These are phyloP conservation scores for Obelidium mucronatum DNA, from an alignment of 192 early-diverging fungal species.

Conservation along the genomic window DNA sequence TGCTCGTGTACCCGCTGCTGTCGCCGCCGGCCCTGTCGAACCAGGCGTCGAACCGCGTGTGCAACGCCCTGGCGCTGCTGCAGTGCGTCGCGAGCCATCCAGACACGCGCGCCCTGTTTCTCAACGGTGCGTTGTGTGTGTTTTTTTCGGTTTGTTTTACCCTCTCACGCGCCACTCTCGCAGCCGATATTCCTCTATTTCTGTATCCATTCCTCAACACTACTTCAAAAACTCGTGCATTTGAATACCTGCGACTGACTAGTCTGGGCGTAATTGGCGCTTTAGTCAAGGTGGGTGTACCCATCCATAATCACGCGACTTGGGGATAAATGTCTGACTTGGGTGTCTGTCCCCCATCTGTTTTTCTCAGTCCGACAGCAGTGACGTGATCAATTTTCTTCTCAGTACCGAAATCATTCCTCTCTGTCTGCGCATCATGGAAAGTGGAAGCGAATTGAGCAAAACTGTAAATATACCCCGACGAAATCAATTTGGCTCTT, in stretches of 20 bases:
- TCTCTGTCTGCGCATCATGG: conserved; percentile 98
- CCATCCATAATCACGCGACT: no score
- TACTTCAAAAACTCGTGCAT: conserved; percentile 91
- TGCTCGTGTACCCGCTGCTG: conserved; percentile 92
- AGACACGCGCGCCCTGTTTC: conserved; percentile 84
- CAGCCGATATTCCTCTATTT: conserved; percentile 94
- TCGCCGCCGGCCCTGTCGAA: conserved; percentile 86
- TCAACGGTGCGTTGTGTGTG: conserved; percentile 68
- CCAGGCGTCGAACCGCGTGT: conserved; percentile 92
- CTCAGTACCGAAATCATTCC: conserved; percentile 97
- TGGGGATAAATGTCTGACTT: background rate
- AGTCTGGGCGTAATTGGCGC: conserved; percentile 96
- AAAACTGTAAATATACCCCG: conserved; percentile 75
- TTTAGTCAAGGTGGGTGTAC: conserved; percentile 80
- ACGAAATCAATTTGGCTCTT: background rate
- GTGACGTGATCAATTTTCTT: conserved; percentile 94
- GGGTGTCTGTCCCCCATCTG: no score
- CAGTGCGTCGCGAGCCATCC: conserved; percentile 96
- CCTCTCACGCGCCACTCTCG: background rate
- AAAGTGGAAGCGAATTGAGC: conserved; percentile 94
- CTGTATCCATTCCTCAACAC: conserved; percentile 99
- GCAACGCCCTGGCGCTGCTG: conserved; percentile 93
- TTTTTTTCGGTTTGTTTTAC: conserved; percentile 9
- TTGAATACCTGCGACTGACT: conserved; percentile 95
- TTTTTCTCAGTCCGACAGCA: conserved; percentile 95